These are phyloP conservation scores for Penicillium sp. DNA, from an alignment of 2,329 filamentous ascomycete genomes.

Conservation along the genomic window DNA sequence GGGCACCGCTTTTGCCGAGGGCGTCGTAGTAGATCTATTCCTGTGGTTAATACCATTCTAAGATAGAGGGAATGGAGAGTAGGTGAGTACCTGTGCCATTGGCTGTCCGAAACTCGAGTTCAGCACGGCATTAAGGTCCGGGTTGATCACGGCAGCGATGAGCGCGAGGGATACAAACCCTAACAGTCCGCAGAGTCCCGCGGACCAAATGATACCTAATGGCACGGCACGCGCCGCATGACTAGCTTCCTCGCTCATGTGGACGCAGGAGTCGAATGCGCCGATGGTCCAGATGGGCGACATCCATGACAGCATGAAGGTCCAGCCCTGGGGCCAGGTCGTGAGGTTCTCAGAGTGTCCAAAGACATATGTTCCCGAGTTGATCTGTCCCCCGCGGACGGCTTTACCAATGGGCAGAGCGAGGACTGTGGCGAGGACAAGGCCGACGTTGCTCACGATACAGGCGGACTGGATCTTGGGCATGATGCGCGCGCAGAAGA, in stretches of 20 bases:
- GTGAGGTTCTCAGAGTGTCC: constrained; percentile 50
- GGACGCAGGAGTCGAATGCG: constrained; percentile 50
- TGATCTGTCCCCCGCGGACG: constrained; percentile 10
- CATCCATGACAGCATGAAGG: constrained; percentile 54
- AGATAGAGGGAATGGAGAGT: too few species aligned
- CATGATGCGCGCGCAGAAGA: constrained; percentile 47
- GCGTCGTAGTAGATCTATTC: constrained; percentile 55
- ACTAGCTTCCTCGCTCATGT: constrained; percentile 54
- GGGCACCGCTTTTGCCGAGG: constrained; percentile 50
- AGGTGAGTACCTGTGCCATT: constrained; percentile 40
- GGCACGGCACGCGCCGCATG: constrained; percentile 53
- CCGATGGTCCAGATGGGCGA: constrained; percentile 53
- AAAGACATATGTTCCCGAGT: constrained; percentile 40
- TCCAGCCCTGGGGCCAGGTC: constrained; percentile 50
- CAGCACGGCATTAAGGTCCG: constrained; percentile 44
- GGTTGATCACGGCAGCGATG: constrained; percentile 50
- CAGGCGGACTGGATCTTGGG: constrained; percentile 49
- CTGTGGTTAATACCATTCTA: too few species aligned
- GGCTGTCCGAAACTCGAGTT: constrained; percentile 50
- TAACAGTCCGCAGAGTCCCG: constrained; percentile 36
- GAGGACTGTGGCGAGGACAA: constrained; percentile 47
- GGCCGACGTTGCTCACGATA: constrained; percentile 45
- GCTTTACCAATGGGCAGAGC: constrained; percentile 44
- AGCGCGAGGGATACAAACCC: constrained; percentile 52
- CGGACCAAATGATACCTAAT: constrained; percentile 21